Evolutionary conservation across 2,329 filamentous ascomycete species (phyloP), one percentile per base, ranked within the genome.

Genomic region (Arthrobotrys megalospora): DNA sequence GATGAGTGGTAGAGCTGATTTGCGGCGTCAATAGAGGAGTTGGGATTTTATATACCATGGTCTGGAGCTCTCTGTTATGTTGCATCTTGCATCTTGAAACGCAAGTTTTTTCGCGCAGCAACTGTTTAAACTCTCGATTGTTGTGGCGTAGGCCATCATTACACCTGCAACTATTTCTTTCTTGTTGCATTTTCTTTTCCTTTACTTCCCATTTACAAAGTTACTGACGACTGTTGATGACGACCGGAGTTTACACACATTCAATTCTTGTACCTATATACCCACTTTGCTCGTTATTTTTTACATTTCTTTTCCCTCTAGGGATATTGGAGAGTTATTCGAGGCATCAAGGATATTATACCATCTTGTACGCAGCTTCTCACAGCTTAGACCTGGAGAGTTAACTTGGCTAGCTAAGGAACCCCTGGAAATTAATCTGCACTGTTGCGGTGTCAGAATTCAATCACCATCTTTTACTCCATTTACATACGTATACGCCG

Each of bases 261-360:
- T 78, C 67, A 64, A 45, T 78, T 72, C 58, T 55, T 78, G 63
- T 78, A 72, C 16, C 60, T 68, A 78, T 67, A 72, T 63, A 71
- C 50, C 60, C 52, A 63, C 63, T 36, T 53, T 48, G 48, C 36
- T n/a, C 53, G 47, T 66, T 70, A 34, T 21, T 36, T 71, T 10
- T 53, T 34, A 14, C 36, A 38, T 53, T 24, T 19, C 6, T 19
- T 19, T 38, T 38, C 24, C n/a, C n/a, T 53, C 6, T 34, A 32
- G 6, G 12, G 32, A 7, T 21, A 21, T 38, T 28, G 24, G 24
- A 28, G 24, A 28, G 24, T 28, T 5, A 28, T 28, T 28, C 5
- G 5, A 28, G 5, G 24, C 3, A 21, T 12, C 6, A 2, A 11
- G 16, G 52, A 38, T 58, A 16, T 53, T 32, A 53, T 53, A 21